Evolutionary conservation across 1,284 basidiomycete genomes (phyloP).

Genomic region (Pseudomicrostroma phylloplanum): DNA sequence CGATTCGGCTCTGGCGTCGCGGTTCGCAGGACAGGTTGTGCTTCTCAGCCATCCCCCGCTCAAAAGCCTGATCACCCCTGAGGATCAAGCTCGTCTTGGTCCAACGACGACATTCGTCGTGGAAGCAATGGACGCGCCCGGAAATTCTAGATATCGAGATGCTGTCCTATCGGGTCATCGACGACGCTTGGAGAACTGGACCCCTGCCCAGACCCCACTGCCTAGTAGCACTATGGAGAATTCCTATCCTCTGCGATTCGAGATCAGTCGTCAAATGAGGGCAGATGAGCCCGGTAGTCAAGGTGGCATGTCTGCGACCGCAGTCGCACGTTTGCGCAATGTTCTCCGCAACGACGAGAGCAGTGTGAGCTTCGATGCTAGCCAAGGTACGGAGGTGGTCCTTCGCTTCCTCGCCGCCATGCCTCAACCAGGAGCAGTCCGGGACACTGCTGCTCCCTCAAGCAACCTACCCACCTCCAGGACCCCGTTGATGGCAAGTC

Average conservation of each 20-base stretch:
- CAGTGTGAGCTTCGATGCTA: background rate
- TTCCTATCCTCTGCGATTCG: constrained; percentile 2
- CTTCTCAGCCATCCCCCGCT: background rate
- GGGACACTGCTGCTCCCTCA: background rate
- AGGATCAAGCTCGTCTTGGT: background rate
- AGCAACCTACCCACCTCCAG: no score
- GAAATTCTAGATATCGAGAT: background rate
- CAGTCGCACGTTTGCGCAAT: background rate
- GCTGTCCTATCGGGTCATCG: background rate
- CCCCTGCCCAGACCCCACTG: background rate
- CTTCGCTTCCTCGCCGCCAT: background rate
- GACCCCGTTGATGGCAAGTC: no score
- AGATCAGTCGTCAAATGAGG: background rate
- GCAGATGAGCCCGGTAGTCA: no score
- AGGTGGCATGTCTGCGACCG: background rate
- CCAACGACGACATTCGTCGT: background rate
- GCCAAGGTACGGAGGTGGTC: background rate
- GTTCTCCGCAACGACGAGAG: background rate
- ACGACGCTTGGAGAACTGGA: background rate
- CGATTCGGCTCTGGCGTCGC: no score
- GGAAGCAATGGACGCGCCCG: background rate
- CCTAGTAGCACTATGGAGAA: background rate
- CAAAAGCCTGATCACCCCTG: background rate
- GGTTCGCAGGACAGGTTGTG: background rate
- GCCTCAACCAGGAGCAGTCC: background rate